Evolutionary conservation across 2,329 filamentous ascomycete genomes (phyloP).

Genomic region (Claviceps pazoutovae): DNA sequence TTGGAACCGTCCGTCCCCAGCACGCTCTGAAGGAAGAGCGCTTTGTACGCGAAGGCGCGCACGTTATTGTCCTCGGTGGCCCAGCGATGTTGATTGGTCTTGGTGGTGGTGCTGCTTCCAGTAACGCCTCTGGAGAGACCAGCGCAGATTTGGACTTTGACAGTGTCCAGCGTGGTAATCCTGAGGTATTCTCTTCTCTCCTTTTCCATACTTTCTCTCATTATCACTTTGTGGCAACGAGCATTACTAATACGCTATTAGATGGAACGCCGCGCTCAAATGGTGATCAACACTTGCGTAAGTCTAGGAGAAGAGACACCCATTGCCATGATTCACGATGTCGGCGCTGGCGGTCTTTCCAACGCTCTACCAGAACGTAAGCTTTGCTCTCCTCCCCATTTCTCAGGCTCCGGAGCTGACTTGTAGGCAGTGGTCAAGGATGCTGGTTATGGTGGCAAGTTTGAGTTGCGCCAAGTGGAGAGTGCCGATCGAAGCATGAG

Average conservation of each 20-base stretch:
- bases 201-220: background rate
- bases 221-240: too few species aligned
- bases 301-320: conserved; percentile 74
- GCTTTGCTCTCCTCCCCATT: background rate
- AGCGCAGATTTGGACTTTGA: conserved; percentile 92
- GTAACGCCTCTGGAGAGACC: conserved; percentile 73
- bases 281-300: conserved; percentile 92
- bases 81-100: conserved; percentile 97
- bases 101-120: conserved; percentile 88
- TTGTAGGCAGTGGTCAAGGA: conserved; percentile 57
- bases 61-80: conserved; percentile 83
- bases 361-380: conserved; percentile 64
- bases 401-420: background rate
- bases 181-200: conserved; percentile 36
- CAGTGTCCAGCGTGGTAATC: conserved; percentile 92
- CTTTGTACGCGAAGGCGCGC: conserved; percentile 73
- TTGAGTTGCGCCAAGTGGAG: conserved; percentile 89
- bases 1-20: conserved; percentile 81
- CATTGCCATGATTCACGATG: conserved; percentile 94
- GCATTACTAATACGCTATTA: background rate
- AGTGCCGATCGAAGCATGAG: conserved; percentile 85
- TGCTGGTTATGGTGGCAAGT: conserved; percentile 76
- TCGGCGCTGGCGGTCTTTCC: conserved; percentile 72
- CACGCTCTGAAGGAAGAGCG: conserved; percentile 75
- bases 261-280: conserved; percentile 87